Evolutionary conservation across 1,284 basidiomycete species (phyloP).

Genomic region (Melampsora americana): DNA sequence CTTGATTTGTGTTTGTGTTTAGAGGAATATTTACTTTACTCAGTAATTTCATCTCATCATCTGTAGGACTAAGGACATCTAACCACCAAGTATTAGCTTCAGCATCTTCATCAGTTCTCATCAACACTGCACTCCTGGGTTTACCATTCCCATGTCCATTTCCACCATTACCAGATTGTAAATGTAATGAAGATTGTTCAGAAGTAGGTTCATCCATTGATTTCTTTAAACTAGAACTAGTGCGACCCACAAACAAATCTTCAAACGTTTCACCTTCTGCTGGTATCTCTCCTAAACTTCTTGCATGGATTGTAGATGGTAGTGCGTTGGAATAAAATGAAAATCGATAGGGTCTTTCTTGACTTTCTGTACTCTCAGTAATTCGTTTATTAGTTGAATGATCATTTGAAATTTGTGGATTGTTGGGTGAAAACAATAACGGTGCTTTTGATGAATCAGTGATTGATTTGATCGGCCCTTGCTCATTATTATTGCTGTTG

Average conservation of each 20-base stretch:
- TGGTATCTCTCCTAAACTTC: conserved; percentile 86
- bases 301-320: conserved; percentile 88
- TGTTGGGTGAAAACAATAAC: conserved; percentile 11
- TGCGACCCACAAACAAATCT: conserved; percentile 73
- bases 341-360: conserved; percentile 87
- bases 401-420: conserved; percentile 46
- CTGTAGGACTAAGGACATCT: conserved; percentile 88
- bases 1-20: neutral
- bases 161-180: conserved; percentile 3
- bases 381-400: conserved; percentile 54
- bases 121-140: conserved; percentile 47
- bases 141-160: conserved; percentile 23
- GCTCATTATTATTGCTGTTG: conserved; percentile 8
- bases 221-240: neutral
- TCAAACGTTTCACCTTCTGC: conserved; percentile 90
- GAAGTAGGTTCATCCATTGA: conserved; percentile 42
- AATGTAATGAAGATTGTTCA: conserved; percentile 44
- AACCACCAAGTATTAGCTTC: conserved; percentile 95
- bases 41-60: conserved; percentile 96
- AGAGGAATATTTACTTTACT: conserved; percentile 65
- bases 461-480: neutral
- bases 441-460: conserved; percentile 20
- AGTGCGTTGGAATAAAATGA: conserved; percentile 97
- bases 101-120: conserved; percentile 57
- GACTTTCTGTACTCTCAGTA: conserved; percentile 59